Conservation (phyloP, 176 grass and related monocot genomes). For the Triticum timopheevii region DNA sequence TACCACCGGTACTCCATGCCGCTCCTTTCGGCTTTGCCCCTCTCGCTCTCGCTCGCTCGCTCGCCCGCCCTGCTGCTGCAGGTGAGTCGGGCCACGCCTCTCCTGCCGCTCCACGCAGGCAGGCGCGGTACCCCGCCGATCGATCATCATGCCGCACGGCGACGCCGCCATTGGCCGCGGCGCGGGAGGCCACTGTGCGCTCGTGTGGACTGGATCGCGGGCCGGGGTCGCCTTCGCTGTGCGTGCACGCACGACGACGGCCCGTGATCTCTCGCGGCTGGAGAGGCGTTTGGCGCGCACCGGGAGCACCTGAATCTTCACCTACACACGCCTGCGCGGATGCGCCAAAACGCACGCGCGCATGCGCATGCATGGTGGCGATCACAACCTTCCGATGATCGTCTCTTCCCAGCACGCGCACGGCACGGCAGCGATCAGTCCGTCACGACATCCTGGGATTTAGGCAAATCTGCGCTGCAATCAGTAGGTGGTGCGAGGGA, state of each 20-base stretch:
- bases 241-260: not conserved
- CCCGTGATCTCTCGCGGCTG: slow-evolving; percentile 32
- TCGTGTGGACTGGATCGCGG: slow-evolving; percentile 13
- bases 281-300: not conserved
- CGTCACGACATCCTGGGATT: not conserved
- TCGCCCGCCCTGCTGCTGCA: not conserved
- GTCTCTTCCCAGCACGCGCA: too few relatives aligned
- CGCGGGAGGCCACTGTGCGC: slow-evolving; percentile 19
- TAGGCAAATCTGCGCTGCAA: not conserved
- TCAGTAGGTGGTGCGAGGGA: not conserved
- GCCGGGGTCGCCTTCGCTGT: not conserved
- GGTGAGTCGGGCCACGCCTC: slow-evolving; percentile 20
- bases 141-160: slow-evolving; percentile 32
- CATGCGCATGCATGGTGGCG: not conserved
- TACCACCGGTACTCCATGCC: not conserved
- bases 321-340: not conserved
- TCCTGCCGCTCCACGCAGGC: not conserved
- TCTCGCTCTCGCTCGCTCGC: not conserved
- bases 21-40: slow-evolving; percentile 14
- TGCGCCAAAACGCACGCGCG: not conserved
- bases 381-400: not conserved
- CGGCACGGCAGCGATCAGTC: not conserved
- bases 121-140: not conserved
- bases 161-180: slow-evolving; percentile 34
- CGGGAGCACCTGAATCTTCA: slow-evolving; percentile 1